These are phyloP conservation scores for Pseudogymnoascus destructans DNA, from an alignment of 2,329 filamentous ascomycete genomes.

Conservation along the genomic window DNA sequence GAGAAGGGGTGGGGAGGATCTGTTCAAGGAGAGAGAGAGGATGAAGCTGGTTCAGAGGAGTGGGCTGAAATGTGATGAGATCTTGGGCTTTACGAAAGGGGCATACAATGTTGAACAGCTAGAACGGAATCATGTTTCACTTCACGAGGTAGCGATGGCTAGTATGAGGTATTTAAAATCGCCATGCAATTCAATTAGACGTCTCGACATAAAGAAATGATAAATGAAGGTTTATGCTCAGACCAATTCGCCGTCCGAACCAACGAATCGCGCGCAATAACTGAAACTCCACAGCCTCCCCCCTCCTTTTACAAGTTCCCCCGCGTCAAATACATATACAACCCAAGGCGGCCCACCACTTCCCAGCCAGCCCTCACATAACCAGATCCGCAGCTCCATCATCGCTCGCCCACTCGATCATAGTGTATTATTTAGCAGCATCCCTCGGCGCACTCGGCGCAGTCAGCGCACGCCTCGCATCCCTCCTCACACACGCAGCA, in stretches of 20 bases:
- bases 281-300: neutral
- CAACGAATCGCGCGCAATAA: neutral
- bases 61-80: neutral
- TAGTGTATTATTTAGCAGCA: conserved; percentile 19
- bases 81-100: neutral
- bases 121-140: neutral
- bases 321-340: neutral
- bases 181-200: neutral
- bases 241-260: neutral
- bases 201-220: neutral
- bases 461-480: conserved; percentile 38
- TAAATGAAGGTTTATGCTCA: neutral
- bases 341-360: too few species aligned
- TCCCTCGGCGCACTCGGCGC: conserved; percentile 24
- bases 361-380: neutral
- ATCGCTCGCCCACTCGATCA: neutral
- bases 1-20: neutral
- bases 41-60: neutral
- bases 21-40: neutral
- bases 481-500: conserved; percentile 39
- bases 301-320: neutral
- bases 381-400: neutral
- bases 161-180: neutral
- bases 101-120: neutral
- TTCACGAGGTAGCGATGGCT: neutral